These are phyloP conservation scores for Neofusicoccum laricinum DNA, from an alignment of 2,329 filamentous ascomycete species.

Conservation along the genomic window DNA sequence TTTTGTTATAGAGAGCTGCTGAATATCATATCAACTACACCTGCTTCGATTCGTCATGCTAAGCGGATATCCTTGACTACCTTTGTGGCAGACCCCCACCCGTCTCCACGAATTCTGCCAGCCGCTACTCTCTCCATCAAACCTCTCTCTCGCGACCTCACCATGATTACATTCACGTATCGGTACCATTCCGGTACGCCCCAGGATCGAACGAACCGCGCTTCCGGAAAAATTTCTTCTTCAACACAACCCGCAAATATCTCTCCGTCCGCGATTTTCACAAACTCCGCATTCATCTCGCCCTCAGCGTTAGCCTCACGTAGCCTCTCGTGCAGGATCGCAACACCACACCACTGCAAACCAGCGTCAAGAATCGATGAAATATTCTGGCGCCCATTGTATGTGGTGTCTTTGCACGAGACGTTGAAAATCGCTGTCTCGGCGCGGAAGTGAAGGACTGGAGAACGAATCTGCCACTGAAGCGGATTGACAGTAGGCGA, in stretches of 20 bases:
- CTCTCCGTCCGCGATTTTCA: constrained; percentile 56
- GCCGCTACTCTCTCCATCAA: constrained; percentile 10
- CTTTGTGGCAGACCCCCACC: not conserved
- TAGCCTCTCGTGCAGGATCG: not conserved
- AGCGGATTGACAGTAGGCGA: not conserved
- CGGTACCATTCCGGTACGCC: not conserved
- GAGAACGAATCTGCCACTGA: not conserved
- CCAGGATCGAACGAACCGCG: not conserved
- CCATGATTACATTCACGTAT: not conserved
- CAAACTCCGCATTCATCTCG: constrained; percentile 45
- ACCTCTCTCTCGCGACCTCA: not conserved
- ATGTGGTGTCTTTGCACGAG: not conserved
- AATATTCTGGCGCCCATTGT: not conserved
- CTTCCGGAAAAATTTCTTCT: not conserved
- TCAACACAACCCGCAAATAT: constrained; percentile 29
- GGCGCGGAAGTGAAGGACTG: not conserved
- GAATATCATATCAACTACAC: too few species aligned
- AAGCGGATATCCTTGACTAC: not conserved
- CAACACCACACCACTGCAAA: not conserved
- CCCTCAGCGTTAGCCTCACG: constrained; percentile 23
- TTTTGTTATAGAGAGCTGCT: too few species aligned
- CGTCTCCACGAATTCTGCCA: not conserved
- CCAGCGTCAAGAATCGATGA: not conserved
- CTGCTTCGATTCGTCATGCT: not conserved
- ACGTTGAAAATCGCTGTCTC: not conserved